Base-by-base conservation (phyloP, 192 early-diverging fungal species). In the Mortierella claussenii region DNA sequence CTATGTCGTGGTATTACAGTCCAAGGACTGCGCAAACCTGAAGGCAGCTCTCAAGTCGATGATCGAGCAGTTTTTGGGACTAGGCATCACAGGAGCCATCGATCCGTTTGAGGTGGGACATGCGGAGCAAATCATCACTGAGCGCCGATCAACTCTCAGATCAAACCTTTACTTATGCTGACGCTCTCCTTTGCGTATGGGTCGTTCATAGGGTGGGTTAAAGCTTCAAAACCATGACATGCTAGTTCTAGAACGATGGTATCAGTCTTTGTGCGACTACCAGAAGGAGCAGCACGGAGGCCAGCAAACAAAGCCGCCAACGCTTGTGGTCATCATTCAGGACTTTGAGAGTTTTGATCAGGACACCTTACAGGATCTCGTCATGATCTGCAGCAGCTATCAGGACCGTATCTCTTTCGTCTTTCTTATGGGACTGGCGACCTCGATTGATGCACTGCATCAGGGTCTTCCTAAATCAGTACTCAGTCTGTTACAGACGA, bases 281-380 rank as follows among this genome's bases (percentile, higher is more conserved):
- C n/a, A 18, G 1, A 45, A 31, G 31, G 34, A 47, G 13, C 18
- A 53, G 8, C 28, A 44, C 4, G n/a, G 13, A 21, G 13, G 43
- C 13, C 17, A 61, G 24, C 21, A 56, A 27, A 12, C 7, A 2
- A 57, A 32, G 11, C 24, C 20, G 15, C 76, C 80, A 2, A 87
- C 81, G 17, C 46, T 94, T 3, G 90, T 95, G 4, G 69, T 95
- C 24, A 88, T 95, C 30, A 62, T 97, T 47, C 91, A 95, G 61
- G 94, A 97, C 67, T 93, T 95, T 80, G 96, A 97, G 66, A 84
- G 89, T 42, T 96, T 97, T 55, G 83, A 88, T 33, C 83, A 89
- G 8, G 65, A 68, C 15, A 81, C 94, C 0, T 83, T 96, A 6
- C 86, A 94, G 55, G 88, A 93, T 60, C 86, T 96, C 65, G 85